phyloP scores from a whole-genome alignment of 306 rosid species.

The Citrullus mucosospermus region DNA sequence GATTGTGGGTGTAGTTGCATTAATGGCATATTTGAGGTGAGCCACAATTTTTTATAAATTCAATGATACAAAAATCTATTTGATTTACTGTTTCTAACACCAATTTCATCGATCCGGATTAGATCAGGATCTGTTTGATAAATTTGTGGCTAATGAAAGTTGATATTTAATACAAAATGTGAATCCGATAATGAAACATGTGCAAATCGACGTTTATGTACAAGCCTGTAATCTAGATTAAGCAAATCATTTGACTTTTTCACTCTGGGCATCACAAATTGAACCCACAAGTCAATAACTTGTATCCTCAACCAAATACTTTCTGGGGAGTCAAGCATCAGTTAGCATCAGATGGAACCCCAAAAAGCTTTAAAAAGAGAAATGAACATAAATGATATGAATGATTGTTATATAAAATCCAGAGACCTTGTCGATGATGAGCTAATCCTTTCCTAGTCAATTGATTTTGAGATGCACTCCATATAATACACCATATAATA shows the following conservation, averaged over 20 bases:
- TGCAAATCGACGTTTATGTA: background rate
- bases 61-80: no score
- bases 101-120: background rate
- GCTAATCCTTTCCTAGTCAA: no score
- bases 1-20: background rate
- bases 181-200: no score
- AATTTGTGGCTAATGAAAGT: background rate
- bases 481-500: no score
- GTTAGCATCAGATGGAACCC: background rate
- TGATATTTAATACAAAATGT: background rate
- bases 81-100: background rate
- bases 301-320: background rate
- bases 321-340: background rate
- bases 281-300: background rate
- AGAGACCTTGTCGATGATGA: no score
- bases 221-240: background rate
- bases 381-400: no score
- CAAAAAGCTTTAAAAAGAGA: background rate
- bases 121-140: no score
- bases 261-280: no score
- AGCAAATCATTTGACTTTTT: no score
- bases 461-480: no score
- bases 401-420: no score
- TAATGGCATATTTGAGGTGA: background rate
- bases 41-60: background rate